Evolutionary conservation across 1,284 basidiomycete species (phyloP).

Genomic region (Apiotrichum gamsii): DNA sequence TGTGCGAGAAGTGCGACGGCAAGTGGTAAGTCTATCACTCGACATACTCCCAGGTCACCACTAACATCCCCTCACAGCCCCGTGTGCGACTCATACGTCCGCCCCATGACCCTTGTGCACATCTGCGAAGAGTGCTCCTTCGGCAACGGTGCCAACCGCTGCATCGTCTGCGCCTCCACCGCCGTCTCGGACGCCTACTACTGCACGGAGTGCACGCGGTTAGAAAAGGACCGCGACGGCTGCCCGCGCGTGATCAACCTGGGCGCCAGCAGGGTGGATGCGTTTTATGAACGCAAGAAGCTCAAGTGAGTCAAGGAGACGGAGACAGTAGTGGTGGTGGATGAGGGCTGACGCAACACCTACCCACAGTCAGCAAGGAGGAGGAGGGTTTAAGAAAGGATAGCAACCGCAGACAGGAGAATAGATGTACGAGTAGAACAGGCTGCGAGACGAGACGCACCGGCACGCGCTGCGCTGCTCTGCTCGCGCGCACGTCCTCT

Average conservation of each 20-base stretch:
- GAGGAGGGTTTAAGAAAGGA: slow-evolving; percentile 37
- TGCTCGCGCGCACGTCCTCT: too few species aligned
- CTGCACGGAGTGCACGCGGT: slow-evolving; percentile 87
- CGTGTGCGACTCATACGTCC: slow-evolving; percentile 98
- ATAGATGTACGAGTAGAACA: too few species aligned
- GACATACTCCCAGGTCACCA: too few species aligned
- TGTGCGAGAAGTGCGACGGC: slow-evolving; percentile 98
- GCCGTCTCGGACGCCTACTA: slow-evolving; percentile 97
- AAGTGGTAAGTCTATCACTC: slow-evolving; percentile 84
- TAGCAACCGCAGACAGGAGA: too few species aligned
- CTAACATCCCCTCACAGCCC: too few species aligned
- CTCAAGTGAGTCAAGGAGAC: too few species aligned
- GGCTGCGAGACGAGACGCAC: too few species aligned
- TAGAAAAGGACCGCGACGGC: slow-evolving; percentile 97
- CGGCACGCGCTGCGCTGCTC: too few species aligned
- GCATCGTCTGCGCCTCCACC: slow-evolving; percentile 92
- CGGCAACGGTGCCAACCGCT: slow-evolving; percentile 91
- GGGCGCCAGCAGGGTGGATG: slow-evolving; percentile 44
- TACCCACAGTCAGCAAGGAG: slow-evolving; percentile 12
- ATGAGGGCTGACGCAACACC: too few species aligned
- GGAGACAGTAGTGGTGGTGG: too few species aligned
- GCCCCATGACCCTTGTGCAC: slow-evolving; percentile 92
- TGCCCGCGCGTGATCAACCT: slow-evolving; percentile 99
- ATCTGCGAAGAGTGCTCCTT: slow-evolving; percentile 99
- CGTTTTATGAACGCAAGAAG: slow-evolving; percentile 45